Evolutionary conservation across 2,329 filamentous ascomycete genomes (phyloP), one percentile per base, ranked within the genome.

Genomic region (Torrubiellomyces zombiae): DNA sequence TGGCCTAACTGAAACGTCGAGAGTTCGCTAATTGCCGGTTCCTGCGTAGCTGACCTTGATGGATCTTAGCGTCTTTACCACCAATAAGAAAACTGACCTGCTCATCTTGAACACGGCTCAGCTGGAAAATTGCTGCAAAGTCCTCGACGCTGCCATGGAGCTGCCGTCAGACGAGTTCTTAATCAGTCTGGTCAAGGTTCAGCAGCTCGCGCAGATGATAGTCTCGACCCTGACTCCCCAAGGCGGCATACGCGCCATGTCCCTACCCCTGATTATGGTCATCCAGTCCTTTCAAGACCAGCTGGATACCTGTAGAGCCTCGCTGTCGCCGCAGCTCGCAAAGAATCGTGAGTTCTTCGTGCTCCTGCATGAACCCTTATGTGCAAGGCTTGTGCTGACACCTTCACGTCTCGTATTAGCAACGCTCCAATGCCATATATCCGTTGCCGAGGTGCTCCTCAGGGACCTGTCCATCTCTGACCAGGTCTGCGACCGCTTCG

Each of bases 171-270:
- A 66, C 25, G 41, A 49, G 21, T 48, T 56, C 5, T 42, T 62
- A 5, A 45, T 60, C 8, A 47, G 55, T 27, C 47, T 66, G 4
- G 51, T 63, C 32, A 51, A 50, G 29, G 48, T 56, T 6, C 60
- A 65, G 40, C 55, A 58, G 35, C 44, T 65, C 1, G 45, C 55
- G 1, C 60, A 65, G 35, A 49, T 51, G 5, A 60, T 64, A 20
- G 51, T 52, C 5, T 37, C 53, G 15, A 50, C 53, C 2, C 47
- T 61, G 33, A 38, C 35, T 20, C 40, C 37, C 33, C 46, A 41
- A 32, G 35, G 38, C 15, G 33, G 27, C 24, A 41, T 45, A 24
- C 40, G 38, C 17, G 35, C 40, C 7, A 45, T 47, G 38, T 51
- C 50, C 14, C 33, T 58, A 4, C 53, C 58, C 9, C 38, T 60